Evolutionary conservation across 2,329 filamentous ascomycete genomes (phyloP), one percentile per base, ranked within the genome.

Genomic region (Pseudopithomyces maydicus): DNA sequence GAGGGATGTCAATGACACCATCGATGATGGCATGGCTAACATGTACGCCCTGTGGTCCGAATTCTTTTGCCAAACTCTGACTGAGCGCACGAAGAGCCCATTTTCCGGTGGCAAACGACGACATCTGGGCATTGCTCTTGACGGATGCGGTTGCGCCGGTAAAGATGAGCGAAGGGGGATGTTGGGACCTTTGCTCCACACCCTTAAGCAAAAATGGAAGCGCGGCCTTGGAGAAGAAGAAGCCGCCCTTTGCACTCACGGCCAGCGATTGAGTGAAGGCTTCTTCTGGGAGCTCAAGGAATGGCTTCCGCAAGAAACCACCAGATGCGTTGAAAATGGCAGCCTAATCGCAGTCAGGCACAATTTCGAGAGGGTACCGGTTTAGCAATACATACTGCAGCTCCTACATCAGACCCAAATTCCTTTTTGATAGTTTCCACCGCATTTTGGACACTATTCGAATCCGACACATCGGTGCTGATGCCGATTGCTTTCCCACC

Each of bases 71-170:
- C 23, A 96, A 80, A 33, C 85, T 89, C 75, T 94, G 91, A 0
- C 84, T 83, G 49, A 96, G 77, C 0, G 88, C 91, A 32, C 92
- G 83, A 65, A 90, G 79, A 3, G 90, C 91, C 72, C 92, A 96
- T 73, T 96, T 96, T 26, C 89, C 89, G 2, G 87, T 85, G 0
- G 91, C 89, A 69, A 97, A 96, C 7, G 84, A 78, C 1, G 86
- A 80, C 74, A 92, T 90, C 12, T 80, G 79, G 0, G 90, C 87
- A 11, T 86, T 89, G 3, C 90, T 90, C 67, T 88, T 89, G 17
- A 94, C 65, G 0, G 89, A 91, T 0, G 91, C 92, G 0, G 92
- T 96, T 0, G 92, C 92, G 32, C 92, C 92, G 0, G 92, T 96
- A 76, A 96, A 90, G 68, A 97, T 89, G 19, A 97, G 80, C 0